These are phyloP conservation scores for Termitomyces sp. DNA, from an alignment of 768 basidiomycete genomes.

Conservation along the genomic window DNA sequence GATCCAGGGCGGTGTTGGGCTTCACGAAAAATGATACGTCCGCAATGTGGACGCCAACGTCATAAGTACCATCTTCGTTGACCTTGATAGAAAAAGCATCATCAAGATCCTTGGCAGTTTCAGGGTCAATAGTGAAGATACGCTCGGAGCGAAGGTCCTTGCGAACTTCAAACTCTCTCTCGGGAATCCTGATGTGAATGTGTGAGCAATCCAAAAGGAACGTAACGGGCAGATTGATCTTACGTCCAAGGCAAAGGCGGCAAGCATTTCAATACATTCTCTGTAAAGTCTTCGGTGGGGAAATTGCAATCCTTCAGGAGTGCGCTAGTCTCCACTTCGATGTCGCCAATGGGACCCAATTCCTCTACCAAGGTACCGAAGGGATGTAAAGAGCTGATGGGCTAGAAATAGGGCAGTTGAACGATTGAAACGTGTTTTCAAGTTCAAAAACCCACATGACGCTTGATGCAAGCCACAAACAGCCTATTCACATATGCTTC, in stretches of 20 bases:
- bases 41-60: slow-evolving; percentile 93
- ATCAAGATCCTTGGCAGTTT: slow-evolving; percentile 87
- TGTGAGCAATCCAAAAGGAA: slow-evolving; percentile 12
- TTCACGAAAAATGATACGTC: slow-evolving; percentile 96
- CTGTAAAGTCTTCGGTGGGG: slow-evolving; percentile 95
- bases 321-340: slow-evolving; percentile 97
- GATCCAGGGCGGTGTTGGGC: slow-evolving; percentile 94
- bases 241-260: slow-evolving; percentile 95
- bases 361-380: slow-evolving; percentile 99
- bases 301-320: slow-evolving; percentile 98
- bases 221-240: slow-evolving; percentile 28
- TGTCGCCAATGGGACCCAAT: slow-evolving; percentile 96
- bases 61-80: slow-evolving; percentile 91
- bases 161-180: slow-evolving; percentile 83
- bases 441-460: slow-evolving; percentile 66
- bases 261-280: slow-evolving; percentile 91
- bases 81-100: slow-evolving; percentile 89
- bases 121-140: slow-evolving; percentile 92
- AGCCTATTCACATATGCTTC: slow-evolving; percentile 87
- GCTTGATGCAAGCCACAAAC: slow-evolving; percentile 98
- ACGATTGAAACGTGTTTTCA: slow-evolving; percentile 1
- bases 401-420: slow-evolving; percentile 41
- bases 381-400: slow-evolving; percentile 95
- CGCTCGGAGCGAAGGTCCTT: slow-evolving; percentile 84
- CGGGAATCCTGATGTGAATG: slow-evolving; percentile 63